Evolutionary conservation across 805 yeast species (phyloP).

Genomic region (Zygosaccharomyces gambellarensis): DNA sequence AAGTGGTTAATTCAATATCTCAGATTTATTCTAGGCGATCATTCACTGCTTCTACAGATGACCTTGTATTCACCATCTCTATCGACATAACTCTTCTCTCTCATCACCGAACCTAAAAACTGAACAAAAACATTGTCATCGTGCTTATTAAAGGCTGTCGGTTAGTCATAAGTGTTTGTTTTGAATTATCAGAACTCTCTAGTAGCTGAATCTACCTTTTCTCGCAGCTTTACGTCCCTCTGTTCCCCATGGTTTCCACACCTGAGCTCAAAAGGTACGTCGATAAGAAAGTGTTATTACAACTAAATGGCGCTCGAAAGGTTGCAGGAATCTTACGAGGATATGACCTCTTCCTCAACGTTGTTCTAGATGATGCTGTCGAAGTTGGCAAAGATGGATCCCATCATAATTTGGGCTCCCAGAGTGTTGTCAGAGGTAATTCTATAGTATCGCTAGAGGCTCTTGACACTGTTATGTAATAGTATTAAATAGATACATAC

Average conservation of each 20-base stretch:
- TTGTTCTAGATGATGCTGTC: constrained; percentile 66
- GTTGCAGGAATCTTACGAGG: constrained; percentile 82
- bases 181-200: background rate
- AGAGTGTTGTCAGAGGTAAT: constrained; percentile 68
- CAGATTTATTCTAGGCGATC: background rate
- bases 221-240: background rate
- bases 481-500: constrained; percentile 6
- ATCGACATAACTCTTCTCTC: background rate
- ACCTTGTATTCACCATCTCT: background rate
- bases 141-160: background rate
- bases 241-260: constrained; percentile 48
- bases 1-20: background rate
- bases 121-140: background rate
- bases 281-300: constrained; percentile 69
- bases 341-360: constrained; percentile 71
- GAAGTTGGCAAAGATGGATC: constrained; percentile 53
- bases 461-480: constrained; percentile 26
- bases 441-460: constrained; percentile 70
- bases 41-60: background rate
- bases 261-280: constrained; percentile 64
- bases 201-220: background rate
- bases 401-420: constrained; percentile 56
- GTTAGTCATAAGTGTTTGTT: background rate
- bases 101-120: background rate
- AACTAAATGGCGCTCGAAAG: constrained; percentile 72